Conservation (phyloP, 208 protist species). For the Crithidia expoeki region DNA sequence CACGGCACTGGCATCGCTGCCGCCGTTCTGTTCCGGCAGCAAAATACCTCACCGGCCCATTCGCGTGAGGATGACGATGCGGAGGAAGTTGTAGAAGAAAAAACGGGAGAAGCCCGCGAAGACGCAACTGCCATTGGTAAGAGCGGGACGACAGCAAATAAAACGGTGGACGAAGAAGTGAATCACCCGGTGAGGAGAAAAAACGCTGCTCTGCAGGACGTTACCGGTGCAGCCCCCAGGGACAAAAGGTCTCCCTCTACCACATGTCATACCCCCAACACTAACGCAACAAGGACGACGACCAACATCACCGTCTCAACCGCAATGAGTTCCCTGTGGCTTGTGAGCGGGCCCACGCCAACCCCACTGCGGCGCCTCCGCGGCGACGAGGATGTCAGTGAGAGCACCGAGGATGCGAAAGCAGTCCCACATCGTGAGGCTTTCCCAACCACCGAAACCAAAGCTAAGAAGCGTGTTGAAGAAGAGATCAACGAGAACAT, state of each 20-base stretch:
- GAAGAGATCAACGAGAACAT: no score
- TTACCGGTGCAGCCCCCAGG: not conserved
- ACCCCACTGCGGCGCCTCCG: conserved; percentile 46
- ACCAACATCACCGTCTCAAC: conserved; percentile 5
- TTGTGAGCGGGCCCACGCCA: conserved; percentile 55
- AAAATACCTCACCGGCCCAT: conserved; percentile 15
- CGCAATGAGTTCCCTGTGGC: conserved; percentile 44
- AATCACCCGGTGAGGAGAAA: no score
- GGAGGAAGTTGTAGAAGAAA: not conserved
- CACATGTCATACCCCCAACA: no score
- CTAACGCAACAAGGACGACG: conserved; percentile 1
- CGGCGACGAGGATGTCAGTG: conserved; percentile 3
- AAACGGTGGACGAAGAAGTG: no score
- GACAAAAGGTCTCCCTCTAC: not conserved
- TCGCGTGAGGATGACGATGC: conserved; percentile 11
- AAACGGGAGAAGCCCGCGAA: not conserved
- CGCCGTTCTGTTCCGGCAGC: not conserved
- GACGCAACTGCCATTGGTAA: not conserved
- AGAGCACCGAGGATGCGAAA: not conserved
- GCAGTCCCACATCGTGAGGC: not conserved
- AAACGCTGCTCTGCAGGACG: not conserved
- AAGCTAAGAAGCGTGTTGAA: not conserved
- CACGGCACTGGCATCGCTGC: not conserved
- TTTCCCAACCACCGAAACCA: no score
- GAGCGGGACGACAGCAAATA: no score